Conservation (phyloP, 441 rosid genomes). For the Melastoma candidum region DNA sequence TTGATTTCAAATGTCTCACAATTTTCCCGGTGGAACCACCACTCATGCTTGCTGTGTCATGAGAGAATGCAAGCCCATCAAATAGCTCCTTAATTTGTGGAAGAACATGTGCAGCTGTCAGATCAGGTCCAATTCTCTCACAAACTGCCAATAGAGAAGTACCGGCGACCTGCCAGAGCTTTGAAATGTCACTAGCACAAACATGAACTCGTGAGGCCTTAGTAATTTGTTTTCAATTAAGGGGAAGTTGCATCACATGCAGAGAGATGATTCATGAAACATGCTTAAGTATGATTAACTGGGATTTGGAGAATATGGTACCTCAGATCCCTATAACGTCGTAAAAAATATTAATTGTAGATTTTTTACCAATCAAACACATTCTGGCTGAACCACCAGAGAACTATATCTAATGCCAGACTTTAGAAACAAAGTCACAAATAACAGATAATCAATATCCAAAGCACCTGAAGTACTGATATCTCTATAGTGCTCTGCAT, state of each 20-base stretch:
- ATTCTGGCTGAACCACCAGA: no score
- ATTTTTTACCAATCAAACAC: no score
- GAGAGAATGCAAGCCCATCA: slow-evolving; percentile 94
- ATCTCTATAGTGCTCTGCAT: slow-evolving; percentile 63
- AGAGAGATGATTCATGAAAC: no score
- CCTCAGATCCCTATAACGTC: no score
- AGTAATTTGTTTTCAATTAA: no score
- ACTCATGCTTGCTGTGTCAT: slow-evolving; percentile 34
- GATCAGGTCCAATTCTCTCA: slow-evolving; percentile 85
- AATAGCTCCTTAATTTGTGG: slow-evolving; percentile 89
- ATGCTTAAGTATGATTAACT: no score
- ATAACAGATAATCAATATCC: slow-evolving; percentile 9
- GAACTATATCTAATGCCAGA: slow-evolving; percentile 2
- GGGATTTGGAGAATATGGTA: no score
- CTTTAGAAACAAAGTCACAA: background rate
- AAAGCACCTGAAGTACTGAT: slow-evolving; percentile 69
- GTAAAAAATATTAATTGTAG: no score
- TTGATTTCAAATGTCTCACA: slow-evolving; percentile 32
- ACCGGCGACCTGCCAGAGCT: slow-evolving; percentile 61
- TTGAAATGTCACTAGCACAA: slow-evolving; percentile 6
- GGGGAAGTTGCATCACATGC: no score
- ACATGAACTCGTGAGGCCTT: no score
- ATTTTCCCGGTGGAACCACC: slow-evolving; percentile 37
- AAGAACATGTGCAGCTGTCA: slow-evolving; percentile 75
- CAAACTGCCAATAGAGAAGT: slow-evolving; percentile 64